Percentiles rank a stretch among this genome's conserved stretches.
These are phyloP conservation scores for Fusarium sp. DNA, from an alignment of 2,329 filamentous ascomycete genomes.

Conservation along the genomic window DNA sequence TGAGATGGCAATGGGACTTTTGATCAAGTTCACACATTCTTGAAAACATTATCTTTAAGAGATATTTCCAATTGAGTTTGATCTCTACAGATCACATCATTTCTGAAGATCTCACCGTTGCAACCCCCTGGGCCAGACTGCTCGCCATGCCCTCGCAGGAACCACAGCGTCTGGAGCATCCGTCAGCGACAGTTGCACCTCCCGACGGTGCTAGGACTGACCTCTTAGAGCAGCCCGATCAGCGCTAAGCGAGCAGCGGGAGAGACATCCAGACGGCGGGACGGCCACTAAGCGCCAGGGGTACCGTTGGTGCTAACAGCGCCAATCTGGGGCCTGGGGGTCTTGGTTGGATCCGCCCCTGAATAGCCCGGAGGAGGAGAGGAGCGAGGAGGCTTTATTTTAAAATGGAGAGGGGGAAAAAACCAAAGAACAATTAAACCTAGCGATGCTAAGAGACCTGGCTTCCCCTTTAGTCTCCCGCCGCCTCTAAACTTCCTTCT, in stretches of 20 bases:
- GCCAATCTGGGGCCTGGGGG: conserved; percentile 44
- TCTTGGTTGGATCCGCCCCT: conserved; percentile 42
- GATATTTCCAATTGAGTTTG: not conserved
- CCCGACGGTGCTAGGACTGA: conserved; percentile 33
- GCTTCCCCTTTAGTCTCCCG: conserved; percentile 35
- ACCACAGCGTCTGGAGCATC: not conserved
- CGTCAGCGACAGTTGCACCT: conserved; percentile 23
- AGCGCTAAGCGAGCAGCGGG: conserved; percentile 41
- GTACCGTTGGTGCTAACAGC: conserved; percentile 39
- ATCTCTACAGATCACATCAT: not conserved
- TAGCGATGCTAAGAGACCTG: conserved; percentile 30
- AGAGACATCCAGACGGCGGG: conserved; percentile 36
- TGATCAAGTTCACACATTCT: not conserved
- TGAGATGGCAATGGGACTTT: not conserved
- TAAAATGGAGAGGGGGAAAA: conserved; percentile 35
- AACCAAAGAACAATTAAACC: conserved; percentile 43
- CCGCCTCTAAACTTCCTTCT: conserved; percentile 17
- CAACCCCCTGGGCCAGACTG: not conserved
- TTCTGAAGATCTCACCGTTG: conserved; percentile 7
- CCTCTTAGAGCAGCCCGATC: conserved; percentile 40
- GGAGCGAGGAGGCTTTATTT: conserved; percentile 39
- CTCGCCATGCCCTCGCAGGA: conserved; percentile 11
- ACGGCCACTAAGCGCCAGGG: conserved; percentile 40
- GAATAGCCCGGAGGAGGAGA: conserved; percentile 18
- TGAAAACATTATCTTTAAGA: not conserved